These are phyloP conservation scores for Cladosporium sphaerospermum DNA, from an alignment of 2,329 filamentous ascomycete genomes.

Conservation along the genomic window DNA sequence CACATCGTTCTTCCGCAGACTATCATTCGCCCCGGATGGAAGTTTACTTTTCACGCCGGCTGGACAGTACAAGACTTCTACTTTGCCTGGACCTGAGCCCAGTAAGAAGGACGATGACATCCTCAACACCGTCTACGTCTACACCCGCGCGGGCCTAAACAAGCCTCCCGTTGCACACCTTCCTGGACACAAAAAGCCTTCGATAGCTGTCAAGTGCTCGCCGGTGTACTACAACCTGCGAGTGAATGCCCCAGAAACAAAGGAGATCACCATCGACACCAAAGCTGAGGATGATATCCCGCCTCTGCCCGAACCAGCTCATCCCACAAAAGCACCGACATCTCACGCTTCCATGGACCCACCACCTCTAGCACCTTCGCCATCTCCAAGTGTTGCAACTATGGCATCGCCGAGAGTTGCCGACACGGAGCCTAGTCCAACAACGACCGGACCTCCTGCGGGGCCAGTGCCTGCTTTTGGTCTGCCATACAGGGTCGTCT, in stretches of 20 bases:
- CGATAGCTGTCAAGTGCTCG: conserved; percentile 90
- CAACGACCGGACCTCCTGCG: conserved; percentile 45
- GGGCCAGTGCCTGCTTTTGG: conserved; percentile 62
- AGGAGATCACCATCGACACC: conserved; percentile 91
- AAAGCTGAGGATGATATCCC: conserved; percentile 78
- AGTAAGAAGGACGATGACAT: conserved; percentile 72
- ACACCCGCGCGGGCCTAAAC: conserved; percentile 91
- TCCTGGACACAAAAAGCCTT: conserved; percentile 96
- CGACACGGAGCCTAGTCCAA: conserved; percentile 48
- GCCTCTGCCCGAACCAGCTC: conserved; percentile 73
- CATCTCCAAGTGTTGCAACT: conserved; percentile 45
- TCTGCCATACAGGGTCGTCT: conserved; percentile 87
- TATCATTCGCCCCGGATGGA: conserved; percentile 93
- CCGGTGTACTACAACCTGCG: conserved; percentile 81
- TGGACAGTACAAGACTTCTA: conserved; percentile 83
- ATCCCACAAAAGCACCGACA: conserved; percentile 50
- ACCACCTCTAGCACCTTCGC: conserved; percentile 56
- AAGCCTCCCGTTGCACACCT: conserved; percentile 92
- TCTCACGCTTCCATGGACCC: conserved; percentile 73
- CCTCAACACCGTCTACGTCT: conserved; percentile 97
- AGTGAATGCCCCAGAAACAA: conserved; percentile 59
- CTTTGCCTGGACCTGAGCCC: conserved; percentile 39
- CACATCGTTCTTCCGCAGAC: conserved; percentile 89
- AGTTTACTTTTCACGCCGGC: conserved; percentile 90
- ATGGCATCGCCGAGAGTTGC: conserved; percentile 46